A percentile compares a stretch with the other conserved stretches of the same genome.
These are phyloP conservation scores for Rutidosis leptorrhynchoides DNA, from an alignment of 129 eudicot genomes.

Conservation along the genomic window DNA sequence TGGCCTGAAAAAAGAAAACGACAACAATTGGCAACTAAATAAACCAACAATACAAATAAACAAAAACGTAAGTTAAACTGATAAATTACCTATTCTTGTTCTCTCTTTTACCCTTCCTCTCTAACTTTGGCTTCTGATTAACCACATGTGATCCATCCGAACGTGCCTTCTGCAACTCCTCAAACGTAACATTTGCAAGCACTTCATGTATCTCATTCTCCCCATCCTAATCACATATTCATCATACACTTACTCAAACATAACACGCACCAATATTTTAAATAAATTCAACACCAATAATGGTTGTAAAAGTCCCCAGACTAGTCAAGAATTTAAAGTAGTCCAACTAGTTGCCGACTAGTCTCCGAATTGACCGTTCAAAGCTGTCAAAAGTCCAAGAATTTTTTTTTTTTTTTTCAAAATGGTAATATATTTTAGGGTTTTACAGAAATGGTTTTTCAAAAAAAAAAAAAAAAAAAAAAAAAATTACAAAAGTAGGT, in stretches of 20 bases:
- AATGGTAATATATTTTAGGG: no score
- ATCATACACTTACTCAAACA: not conserved
- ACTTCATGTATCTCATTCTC: slow-evolving; percentile 66
- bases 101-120: slow-evolving; percentile 58
- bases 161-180: slow-evolving; percentile 78
- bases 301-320: no score
- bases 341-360: no score
- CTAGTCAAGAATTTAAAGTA: no score
- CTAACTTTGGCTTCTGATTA: slow-evolving; percentile 46
- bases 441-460: no score
- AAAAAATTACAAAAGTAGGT: no score
- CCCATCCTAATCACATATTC: slow-evolving; percentile 28
- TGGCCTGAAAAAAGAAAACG: slow-evolving; percentile 52
- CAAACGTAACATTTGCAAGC: slow-evolving; percentile 84
- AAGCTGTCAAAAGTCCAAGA: no score
- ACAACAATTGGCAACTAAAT: slow-evolving; percentile 5
- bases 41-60: not conserved
- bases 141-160: slow-evolving; percentile 70
- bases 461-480: no score
- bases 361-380: no score
- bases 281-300: slow-evolving; percentile 11
- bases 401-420: no score
- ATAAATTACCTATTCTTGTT: slow-evolving; percentile 69
- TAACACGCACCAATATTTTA: no score
- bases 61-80: not conserved